Percentiles rank a stretch among this genome's conserved stretches.
phyloP scores from a whole-genome alignment of 164 flowering plant genomes.

The Piper betle region DNA sequence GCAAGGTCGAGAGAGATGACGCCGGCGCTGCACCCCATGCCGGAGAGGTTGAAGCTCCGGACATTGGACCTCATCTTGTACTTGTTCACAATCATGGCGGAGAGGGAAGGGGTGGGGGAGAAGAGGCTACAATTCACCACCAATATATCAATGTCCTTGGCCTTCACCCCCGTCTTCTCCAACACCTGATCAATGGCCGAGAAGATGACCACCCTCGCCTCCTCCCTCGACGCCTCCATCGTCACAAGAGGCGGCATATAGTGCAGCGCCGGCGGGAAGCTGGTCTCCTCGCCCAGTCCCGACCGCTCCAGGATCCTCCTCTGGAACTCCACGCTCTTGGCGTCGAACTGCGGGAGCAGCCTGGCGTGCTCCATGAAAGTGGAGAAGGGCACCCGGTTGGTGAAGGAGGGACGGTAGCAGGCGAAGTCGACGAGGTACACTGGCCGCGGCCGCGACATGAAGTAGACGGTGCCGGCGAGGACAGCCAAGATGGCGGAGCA shows the following conservation, averaged over 20 bases:
- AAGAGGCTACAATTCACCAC: slow-evolving; percentile 34
- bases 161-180: slow-evolving; percentile 17
- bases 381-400: slow-evolving; percentile 23
- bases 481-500: slow-evolving; percentile 13
- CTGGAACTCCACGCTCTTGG: slow-evolving; percentile 5
- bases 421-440: slow-evolving; percentile 29
- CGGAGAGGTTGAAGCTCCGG: slow-evolving; percentile 29
- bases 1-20: slow-evolving; percentile 30
- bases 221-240: slow-evolving; percentile 9
- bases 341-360: not conserved
- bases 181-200: slow-evolving; percentile 19
- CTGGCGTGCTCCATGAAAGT: slow-evolving; percentile 18
- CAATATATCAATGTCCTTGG: slow-evolving; percentile 33
- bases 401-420: slow-evolving; percentile 23
- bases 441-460: slow-evolving; percentile 26
- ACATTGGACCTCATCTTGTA: slow-evolving; percentile 32
- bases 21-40: slow-evolving; percentile 41
- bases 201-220: slow-evolving; percentile 13
- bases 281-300: slow-evolving; percentile 12
- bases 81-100: slow-evolving; percentile 32
- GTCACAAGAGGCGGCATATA: slow-evolving; percentile 9
- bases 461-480: slow-evolving; percentile 20
- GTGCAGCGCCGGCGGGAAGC: slow-evolving; percentile 9
- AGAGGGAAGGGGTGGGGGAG: slow-evolving; percentile 33
- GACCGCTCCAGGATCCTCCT: slow-evolving; percentile 10